Evolutionary conservation across 2,329 filamentous ascomycete species (phyloP), one percentile per base, ranked within the genome.

Genomic region (Amauroascus niger): DNA sequence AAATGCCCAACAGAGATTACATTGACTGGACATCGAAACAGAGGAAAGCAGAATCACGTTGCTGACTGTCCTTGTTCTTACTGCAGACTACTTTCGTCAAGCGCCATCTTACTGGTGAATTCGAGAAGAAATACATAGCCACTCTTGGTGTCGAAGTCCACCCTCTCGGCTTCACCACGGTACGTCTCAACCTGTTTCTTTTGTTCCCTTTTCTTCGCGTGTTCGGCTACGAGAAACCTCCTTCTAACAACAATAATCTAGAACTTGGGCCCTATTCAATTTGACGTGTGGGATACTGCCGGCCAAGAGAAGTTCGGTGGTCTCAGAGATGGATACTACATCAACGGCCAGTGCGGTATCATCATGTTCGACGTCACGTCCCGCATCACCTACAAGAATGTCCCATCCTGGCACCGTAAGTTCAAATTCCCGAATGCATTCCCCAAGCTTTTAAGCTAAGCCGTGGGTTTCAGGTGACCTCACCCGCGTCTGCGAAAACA

Each of bases 61-160:
- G 46, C 48, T 47, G 20, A 55, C 49, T 16, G 5, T 41, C 24
- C 2, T 33, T 7, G 9, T 46, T n/a, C n/a, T 8, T 24, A 20
- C 20, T 55, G 62, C 70, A 98, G 93, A 98, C 93, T 73, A 98
- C 93, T 72, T 98, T 98, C 76, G 93, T 98, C 81, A 98, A 98
- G 86, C 93, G 93, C 71, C 93, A 98, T 79, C 83, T 97, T 83
- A 98, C 93, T 71, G 93, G 93, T 74, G 93, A 98, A 75, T 98
- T 98, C 73, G 93, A 98, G 80, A 98, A 98, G 87, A 98, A 97
- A 81, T 98, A 98, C 79, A 97, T 98, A 75, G 93, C 93, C 68
- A 98, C 93, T 57, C 88, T 98, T 62, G 93, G 93, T 86, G 93
- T 98, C 72, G 93, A 98, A 76, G 93, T 98, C 63, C 93, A 98